Conservation (phyloP, 192 early-diverging fungal species). For the Gorgonomyces haynaldii region DNA sequence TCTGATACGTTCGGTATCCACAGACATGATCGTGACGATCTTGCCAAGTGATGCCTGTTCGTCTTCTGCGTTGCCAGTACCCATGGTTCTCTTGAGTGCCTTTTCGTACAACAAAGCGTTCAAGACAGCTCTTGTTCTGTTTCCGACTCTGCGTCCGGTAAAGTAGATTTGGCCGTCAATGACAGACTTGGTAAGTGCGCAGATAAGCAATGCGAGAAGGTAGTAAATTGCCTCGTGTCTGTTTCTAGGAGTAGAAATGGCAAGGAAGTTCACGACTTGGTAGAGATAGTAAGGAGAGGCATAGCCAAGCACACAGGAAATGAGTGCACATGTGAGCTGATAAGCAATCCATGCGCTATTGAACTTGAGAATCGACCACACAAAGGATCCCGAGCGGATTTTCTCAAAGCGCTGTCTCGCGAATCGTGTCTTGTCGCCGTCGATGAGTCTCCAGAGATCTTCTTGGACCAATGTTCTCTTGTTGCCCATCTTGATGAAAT, state of each 20-base stretch:
- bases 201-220: conserved; percentile 14
- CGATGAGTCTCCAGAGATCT: conserved; percentile 29
- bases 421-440: conserved; percentile 16
- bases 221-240: conserved; percentile 4
- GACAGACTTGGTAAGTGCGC: conserved; percentile 6
- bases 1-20: conserved; percentile 28
- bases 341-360: conserved; percentile 4
- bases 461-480: conserved; percentile 11
- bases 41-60: conserved; percentile 23
- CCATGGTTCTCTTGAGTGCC: conserved; percentile 15
- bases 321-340: conserved; percentile 15
- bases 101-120: conserved; percentile 38
- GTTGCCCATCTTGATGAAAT: conserved; percentile 27
- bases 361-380: conserved; percentile 1
- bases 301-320: conserved; percentile 11
- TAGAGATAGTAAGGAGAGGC: conserved; percentile 33
- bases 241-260: conserved; percentile 14
- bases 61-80: neutral
- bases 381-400: conserved; percentile 9
- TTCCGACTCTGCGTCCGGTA: conserved; percentile 13
- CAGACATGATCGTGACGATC: conserved; percentile 34
- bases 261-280: conserved; percentile 23
- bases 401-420: conserved; percentile 1
- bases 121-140: conserved; percentile 24
- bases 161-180: conserved; percentile 19